Percentiles rank a stretch among this genome's conserved stretches.
Evolutionary conservation across 2,329 filamentous ascomycete species (phyloP).

Genomic region (Paracamarosporium sp.): DNA sequence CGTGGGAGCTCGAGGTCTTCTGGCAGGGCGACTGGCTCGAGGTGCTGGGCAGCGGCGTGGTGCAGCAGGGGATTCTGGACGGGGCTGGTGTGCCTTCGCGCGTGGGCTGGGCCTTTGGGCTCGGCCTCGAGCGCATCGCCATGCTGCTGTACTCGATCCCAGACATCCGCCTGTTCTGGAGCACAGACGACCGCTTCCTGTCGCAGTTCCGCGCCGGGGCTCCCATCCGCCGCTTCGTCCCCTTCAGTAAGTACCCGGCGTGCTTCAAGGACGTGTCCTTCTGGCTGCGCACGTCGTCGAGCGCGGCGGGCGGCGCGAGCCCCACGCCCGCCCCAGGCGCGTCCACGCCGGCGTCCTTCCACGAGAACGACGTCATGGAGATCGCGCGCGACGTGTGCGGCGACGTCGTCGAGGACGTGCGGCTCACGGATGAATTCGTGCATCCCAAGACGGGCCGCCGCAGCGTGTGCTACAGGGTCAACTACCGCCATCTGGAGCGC

Average conservation of each 20-base stretch:
- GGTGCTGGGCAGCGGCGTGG: conserved; percentile 89
- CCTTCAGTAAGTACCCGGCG: conserved; percentile 90
- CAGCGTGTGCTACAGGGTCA: conserved; percentile 91
- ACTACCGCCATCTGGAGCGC: conserved; percentile 89
- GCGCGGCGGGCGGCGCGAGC: conserved; percentile 32
- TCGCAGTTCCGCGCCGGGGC: conserved; percentile 69
- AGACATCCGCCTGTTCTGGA: conserved; percentile 98
- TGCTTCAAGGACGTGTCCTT: conserved; percentile 95
- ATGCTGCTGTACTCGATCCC: conserved; percentile 98
- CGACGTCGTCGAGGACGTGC: conserved; percentile 86
- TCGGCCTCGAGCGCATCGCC: conserved; percentile 92
- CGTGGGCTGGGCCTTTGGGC: conserved; percentile 93
- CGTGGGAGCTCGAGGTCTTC: conserved; percentile 95
- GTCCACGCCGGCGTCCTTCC: conserved; percentile 59
- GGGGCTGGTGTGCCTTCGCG: conserved; percentile 77
- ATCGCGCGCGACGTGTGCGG: conserved; percentile 83
- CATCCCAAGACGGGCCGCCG: conserved; percentile 84
- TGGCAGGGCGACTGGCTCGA: conserved; percentile 97
- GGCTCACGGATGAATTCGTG: conserved; percentile 82
- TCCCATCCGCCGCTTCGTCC: conserved; percentile 71
- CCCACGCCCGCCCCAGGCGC: neutral
- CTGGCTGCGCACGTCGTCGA: conserved; percentile 67
- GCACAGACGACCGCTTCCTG: conserved; percentile 82
- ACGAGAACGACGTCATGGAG: conserved; percentile 98
- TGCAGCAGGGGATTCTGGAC: conserved; percentile 80